These are phyloP conservation scores for Esteya vermicola DNA, from an alignment of 2,329 filamentous ascomycete genomes.

Conservation along the genomic window DNA sequence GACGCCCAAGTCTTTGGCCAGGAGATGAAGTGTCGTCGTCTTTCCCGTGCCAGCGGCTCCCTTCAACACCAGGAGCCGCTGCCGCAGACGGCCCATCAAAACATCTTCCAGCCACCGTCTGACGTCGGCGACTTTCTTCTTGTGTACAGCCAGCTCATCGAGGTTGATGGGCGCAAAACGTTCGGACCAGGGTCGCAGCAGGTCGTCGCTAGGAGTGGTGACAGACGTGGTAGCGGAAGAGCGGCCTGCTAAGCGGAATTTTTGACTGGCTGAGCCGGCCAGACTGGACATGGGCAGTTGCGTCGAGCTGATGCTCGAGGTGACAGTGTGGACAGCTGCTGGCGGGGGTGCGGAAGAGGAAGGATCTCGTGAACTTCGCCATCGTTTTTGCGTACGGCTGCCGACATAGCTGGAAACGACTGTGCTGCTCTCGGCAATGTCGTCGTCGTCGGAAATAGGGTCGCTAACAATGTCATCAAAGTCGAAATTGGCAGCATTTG, in stretches of 20 bases:
- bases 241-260: neutral
- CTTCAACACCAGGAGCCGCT: slow-evolving; percentile 72
- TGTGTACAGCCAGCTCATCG: slow-evolving; percentile 84
- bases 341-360: slow-evolving; percentile 10
- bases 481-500: slow-evolving; percentile 10
- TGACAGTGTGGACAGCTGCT: too few relatives aligned
- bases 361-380: slow-evolving; percentile 22
- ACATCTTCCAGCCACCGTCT: slow-evolving; percentile 68
- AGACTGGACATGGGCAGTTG: too few relatives aligned
- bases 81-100: slow-evolving; percentile 46
- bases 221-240: neutral
- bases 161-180: slow-evolving; percentile 62
- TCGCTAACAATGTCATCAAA: slow-evolving; percentile 38
- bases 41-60: slow-evolving; percentile 87
- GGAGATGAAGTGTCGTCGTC: slow-evolving; percentile 68
- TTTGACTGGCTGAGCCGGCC: neutral
- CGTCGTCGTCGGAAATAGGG: slow-evolving; percentile 47
- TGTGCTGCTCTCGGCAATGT: slow-evolving; percentile 34
- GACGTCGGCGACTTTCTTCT: slow-evolving; percentile 83
- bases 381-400: slow-evolving; percentile 38
- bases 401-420: slow-evolving; percentile 40
- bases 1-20: slow-evolving; percentile 64
- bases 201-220: slow-evolving; percentile 25
- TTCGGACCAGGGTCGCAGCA: slow-evolving; percentile 73
- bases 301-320: slow-evolving; percentile 5